These are phyloP conservation scores for Apiospora malaysiana DNA, from an alignment of 2,329 filamentous ascomycete species.

Conservation along the genomic window DNA sequence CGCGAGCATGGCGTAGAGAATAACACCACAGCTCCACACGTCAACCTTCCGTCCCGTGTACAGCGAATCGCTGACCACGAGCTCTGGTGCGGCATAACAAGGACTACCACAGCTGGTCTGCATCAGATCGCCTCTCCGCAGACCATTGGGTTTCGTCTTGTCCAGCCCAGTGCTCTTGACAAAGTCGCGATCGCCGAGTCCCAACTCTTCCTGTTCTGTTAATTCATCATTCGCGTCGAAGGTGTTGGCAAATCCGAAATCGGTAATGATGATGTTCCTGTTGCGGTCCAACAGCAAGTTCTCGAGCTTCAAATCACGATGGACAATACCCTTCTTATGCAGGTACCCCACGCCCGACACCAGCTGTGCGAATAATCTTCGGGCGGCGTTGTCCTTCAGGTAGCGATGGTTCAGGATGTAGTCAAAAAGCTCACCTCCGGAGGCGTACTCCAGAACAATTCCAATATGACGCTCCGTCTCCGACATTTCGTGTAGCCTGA, in stretches of 20 bases:
- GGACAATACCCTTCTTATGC: conserved; percentile 98
- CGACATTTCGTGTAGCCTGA: conserved; percentile 96
- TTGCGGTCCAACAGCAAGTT: conserved; percentile 95
- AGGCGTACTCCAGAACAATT: conserved; percentile 98
- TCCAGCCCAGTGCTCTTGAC: conserved; percentile 89
- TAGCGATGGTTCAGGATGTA: conserved; percentile 98
- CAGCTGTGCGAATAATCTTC: conserved; percentile 91
- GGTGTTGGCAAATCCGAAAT: conserved; percentile 98
- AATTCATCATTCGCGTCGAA: conserved; percentile 91
- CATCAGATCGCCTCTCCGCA: conserved; percentile 92
- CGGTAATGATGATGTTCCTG: conserved; percentile 98
- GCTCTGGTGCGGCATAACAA: conserved; percentile 94
- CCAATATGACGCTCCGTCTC: conserved; percentile 97
- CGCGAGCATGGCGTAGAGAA: conserved; percentile 97
- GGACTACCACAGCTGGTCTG: conserved; percentile 98
- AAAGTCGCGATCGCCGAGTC: conserved; percentile 84
- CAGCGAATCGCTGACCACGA: conserved; percentile 95
- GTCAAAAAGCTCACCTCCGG: conserved; percentile 95
- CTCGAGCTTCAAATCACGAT: conserved; percentile 95
- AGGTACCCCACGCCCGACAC: conserved; percentile 96
- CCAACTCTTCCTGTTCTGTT: conserved; percentile 86
- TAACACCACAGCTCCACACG: conserved; percentile 99
- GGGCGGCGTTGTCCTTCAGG: conserved; percentile 89
- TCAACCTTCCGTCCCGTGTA: conserved; percentile 98
- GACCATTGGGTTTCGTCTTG: conserved; percentile 74